These are phyloP conservation scores for Phytophthora kernoviae DNA, from an alignment of 352 stramenopile genomes.

Conservation along the genomic window DNA sequence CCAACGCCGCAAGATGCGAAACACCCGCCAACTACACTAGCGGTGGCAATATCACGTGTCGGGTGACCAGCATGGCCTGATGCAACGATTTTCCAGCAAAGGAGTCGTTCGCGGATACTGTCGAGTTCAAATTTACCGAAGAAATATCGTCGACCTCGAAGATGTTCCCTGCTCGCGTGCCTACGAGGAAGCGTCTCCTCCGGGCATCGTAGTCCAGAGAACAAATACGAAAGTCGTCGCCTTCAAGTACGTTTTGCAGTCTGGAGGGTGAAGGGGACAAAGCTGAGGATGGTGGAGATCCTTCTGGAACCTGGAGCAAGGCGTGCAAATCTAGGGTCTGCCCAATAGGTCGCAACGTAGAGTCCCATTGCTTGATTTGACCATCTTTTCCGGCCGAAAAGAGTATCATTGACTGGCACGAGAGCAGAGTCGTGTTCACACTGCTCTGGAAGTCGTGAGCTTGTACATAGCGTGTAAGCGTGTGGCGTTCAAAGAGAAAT, in stretches of 20 bases:
- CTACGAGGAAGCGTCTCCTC: slow-evolving; percentile 56
- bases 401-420: slow-evolving; percentile 76
- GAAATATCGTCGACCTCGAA: slow-evolving; percentile 49
- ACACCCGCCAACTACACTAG: slow-evolving; percentile 33
- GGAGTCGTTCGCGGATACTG: background rate
- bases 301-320: slow-evolving; percentile 13
- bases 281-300: slow-evolving; percentile 2
- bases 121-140: background rate
- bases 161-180: slow-evolving; percentile 61
- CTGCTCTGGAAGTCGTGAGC: slow-evolving; percentile 59
- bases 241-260: slow-evolving; percentile 28
- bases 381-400: slow-evolving; percentile 81
- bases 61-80: slow-evolving; percentile 49
- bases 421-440: slow-evolving; percentile 60
- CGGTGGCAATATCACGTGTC: slow-evolving; percentile 28
- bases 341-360: slow-evolving; percentile 72
- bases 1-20: slow-evolving; percentile 58
- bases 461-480: slow-evolving; percentile 58
- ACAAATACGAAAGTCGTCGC: slow-evolving; percentile 74
- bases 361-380: slow-evolving; percentile 83
- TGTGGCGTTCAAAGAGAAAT: slow-evolving; percentile 70
- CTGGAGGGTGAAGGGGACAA: slow-evolving; percentile 7
- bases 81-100: slow-evolving; percentile 42
- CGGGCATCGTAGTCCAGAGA: slow-evolving; percentile 69
- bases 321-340: slow-evolving; percentile 66